phyloP scores from a whole-genome alignment of 2,329 filamentous ascomycete species.

The Fusarium sp. region DNA sequence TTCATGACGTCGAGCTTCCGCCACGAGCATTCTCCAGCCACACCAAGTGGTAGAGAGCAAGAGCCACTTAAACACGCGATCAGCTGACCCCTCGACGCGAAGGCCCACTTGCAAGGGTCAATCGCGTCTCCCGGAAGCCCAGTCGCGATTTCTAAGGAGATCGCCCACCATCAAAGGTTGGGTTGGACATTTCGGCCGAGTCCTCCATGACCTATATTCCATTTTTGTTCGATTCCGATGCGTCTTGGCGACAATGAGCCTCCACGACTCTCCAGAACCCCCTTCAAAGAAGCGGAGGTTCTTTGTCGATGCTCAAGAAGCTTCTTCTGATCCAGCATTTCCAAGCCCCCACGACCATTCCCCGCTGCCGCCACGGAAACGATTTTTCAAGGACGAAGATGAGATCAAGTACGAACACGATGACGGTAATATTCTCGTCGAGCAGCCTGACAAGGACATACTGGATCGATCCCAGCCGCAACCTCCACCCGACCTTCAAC shows the following conservation, averaged over 20 bases:
- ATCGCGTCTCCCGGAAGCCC: constrained; percentile 57
- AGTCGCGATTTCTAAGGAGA: constrained; percentile 13
- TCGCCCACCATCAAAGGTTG: constrained; percentile 2
- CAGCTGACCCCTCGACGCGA: constrained; percentile 60
- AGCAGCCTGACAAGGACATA: constrained; percentile 32
- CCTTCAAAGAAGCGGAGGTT: constrained; percentile 63
- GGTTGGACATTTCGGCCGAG: constrained; percentile 5
- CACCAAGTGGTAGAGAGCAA: neutral
- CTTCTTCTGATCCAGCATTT: constrained; percentile 46
- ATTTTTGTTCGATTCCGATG: constrained; percentile 23
- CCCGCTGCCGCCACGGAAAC: constrained; percentile 45
- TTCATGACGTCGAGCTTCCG: constrained; percentile 49
- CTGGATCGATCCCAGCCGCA: constrained; percentile 18
- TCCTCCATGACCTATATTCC: neutral
- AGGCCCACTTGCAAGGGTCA: constrained; percentile 50
- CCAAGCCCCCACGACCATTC: constrained; percentile 43
- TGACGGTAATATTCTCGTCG: constrained; percentile 22
- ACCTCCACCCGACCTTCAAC: constrained; percentile 28
- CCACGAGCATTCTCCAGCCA: constrained; percentile 37
- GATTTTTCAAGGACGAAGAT: constrained; percentile 48
- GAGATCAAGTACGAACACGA: constrained; percentile 42
- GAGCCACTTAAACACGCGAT: constrained; percentile 49
- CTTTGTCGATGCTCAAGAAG: constrained; percentile 54
- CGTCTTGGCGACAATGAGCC: constrained; percentile 55
- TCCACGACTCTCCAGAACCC: constrained; percentile 58